Conservation (phyloP, 2,329 filamentous ascomycete genomes). For the Macroventuria anomochaeta region DNA sequence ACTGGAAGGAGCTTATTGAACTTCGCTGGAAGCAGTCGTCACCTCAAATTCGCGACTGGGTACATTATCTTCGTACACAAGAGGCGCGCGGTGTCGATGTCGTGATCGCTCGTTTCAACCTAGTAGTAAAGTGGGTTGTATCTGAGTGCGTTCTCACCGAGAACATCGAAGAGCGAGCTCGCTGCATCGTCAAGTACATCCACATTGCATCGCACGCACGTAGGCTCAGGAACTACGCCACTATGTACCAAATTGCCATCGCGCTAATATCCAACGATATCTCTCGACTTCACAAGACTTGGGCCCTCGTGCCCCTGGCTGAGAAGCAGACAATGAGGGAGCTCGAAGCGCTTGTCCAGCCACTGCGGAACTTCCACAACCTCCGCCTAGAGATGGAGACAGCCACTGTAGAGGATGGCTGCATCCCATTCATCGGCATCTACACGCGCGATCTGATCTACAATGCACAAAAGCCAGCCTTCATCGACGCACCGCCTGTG, state of each 20-base stretch:
- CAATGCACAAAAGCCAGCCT: slow-evolving; percentile 78
- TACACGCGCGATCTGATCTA: slow-evolving; percentile 86
- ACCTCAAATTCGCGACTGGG: slow-evolving; percentile 75
- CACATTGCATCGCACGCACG: slow-evolving; percentile 81
- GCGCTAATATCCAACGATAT: slow-evolving; percentile 78
- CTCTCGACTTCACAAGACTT: slow-evolving; percentile 71
- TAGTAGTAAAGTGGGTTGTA: slow-evolving; percentile 86
- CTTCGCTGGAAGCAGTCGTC: slow-evolving; percentile 80
- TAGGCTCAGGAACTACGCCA: slow-evolving; percentile 80
- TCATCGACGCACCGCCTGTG: slow-evolving; percentile 70
- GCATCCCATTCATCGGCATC: slow-evolving; percentile 81
- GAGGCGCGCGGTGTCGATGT: slow-evolving; percentile 80
- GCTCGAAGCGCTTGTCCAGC: slow-evolving; percentile 76
- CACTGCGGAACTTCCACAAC: slow-evolving; percentile 77
- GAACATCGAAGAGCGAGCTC: slow-evolving; percentile 72
- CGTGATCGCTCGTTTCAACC: slow-evolving; percentile 84
- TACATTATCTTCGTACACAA: slow-evolving; percentile 76
- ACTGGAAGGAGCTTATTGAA: slow-evolving; percentile 86
- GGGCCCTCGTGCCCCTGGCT: slow-evolving; percentile 69
- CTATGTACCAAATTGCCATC: slow-evolving; percentile 80
- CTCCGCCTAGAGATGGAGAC: slow-evolving; percentile 82
- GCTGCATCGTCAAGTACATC: slow-evolving; percentile 80
- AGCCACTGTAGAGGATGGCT: slow-evolving; percentile 69
- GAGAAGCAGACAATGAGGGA: slow-evolving; percentile 72
- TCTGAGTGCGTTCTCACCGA: slow-evolving; percentile 80